Evolutionary conservation across 202 grass and related monocot species (phyloP).

Genomic region (Bolboschoenoplectus hybrid): DNA sequence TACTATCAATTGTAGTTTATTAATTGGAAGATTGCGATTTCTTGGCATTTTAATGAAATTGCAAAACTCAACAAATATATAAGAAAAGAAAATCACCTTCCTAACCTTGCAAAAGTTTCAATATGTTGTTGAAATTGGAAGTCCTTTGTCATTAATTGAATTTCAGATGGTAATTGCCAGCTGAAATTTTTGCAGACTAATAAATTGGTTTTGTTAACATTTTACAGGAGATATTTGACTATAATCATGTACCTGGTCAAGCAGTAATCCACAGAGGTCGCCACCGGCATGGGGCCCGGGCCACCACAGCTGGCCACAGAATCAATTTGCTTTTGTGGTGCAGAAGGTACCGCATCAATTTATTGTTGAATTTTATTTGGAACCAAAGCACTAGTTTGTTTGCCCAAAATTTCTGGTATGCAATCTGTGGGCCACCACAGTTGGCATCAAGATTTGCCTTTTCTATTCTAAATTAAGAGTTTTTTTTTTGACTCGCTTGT

Average conservation of each 20-base stretch:
- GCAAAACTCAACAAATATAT: neutral
- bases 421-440: neutral
- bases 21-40: neutral
- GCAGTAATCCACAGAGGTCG: slow-evolving; percentile 87
- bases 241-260: slow-evolving; percentile 76
- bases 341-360: slow-evolving; percentile 64
- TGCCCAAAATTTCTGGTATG: neutral
- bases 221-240: slow-evolving; percentile 88
- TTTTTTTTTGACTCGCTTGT: slow-evolving; percentile 43
- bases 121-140: neutral
- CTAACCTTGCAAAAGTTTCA: neutral
- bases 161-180: slow-evolving; percentile 16
- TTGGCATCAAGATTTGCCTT: neutral
- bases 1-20: slow-evolving; percentile 35
- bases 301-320: slow-evolving; percentile 82
- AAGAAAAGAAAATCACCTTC: neutral
- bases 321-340: slow-evolving; percentile 98
- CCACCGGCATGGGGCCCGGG: slow-evolving; percentile 87
- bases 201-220: neutral
- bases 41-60: neutral
- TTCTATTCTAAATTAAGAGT: slow-evolving; percentile 1
- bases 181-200: neutral
- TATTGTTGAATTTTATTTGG: neutral
- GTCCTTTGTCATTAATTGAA: neutral
- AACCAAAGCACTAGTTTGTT: neutral